Percentiles rank a stretch among this genome's conserved stretches.
phyloP scores from a whole-genome alignment of 2,329 filamentous ascomycete genomes.

The Clonostachys byssicola region DNA sequence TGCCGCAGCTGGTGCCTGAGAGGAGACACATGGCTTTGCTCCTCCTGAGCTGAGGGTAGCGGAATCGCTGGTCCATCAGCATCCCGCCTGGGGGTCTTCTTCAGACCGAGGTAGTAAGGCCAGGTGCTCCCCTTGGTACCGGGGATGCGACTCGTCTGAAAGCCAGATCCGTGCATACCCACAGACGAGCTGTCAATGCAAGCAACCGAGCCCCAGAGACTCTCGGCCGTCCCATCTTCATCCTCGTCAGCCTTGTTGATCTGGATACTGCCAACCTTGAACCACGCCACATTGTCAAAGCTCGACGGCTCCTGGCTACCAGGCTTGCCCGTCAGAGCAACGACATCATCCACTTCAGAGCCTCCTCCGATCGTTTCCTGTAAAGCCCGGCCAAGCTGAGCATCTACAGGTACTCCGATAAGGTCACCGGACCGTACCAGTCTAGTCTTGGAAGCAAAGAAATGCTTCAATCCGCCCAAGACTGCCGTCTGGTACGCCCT shows the following conservation, averaged over 20 bases:
- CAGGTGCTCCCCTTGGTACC: conserved; percentile 73
- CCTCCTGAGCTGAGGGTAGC: conserved; percentile 31
- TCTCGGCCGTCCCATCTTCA: conserved; percentile 58
- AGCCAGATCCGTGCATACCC: conserved; percentile 88
- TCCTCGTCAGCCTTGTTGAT: conserved; percentile 48
- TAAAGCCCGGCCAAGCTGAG: conserved; percentile 74
- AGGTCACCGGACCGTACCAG: conserved; percentile 85
- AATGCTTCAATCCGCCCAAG: conserved; percentile 79
- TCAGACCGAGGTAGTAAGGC: conserved; percentile 85
- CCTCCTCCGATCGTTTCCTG: conserved; percentile 62
- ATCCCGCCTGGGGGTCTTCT: conserved; percentile 51
- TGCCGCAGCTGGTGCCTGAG: conserved; percentile 73
- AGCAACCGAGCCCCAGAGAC: conserved; percentile 81
- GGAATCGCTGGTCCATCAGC: conserved; percentile 30
- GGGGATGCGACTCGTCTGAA: conserved; percentile 76
- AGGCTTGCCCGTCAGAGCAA: conserved; percentile 41
- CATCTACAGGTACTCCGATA: conserved; percentile 85
- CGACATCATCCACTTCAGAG: conserved; percentile 68
- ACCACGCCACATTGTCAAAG: conserved; percentile 77
- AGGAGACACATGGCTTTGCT: conserved; percentile 48
- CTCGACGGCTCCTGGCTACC: conserved; percentile 14
- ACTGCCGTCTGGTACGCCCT: conserved; percentile 80
- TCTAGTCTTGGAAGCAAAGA: conserved; percentile 80
- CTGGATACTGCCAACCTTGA: conserved; percentile 76
- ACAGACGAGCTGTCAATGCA: conserved; percentile 84